These are phyloP conservation scores for Heritiera fomes DNA, from an alignment of 345 rosid species.

Conservation along the genomic window DNA sequence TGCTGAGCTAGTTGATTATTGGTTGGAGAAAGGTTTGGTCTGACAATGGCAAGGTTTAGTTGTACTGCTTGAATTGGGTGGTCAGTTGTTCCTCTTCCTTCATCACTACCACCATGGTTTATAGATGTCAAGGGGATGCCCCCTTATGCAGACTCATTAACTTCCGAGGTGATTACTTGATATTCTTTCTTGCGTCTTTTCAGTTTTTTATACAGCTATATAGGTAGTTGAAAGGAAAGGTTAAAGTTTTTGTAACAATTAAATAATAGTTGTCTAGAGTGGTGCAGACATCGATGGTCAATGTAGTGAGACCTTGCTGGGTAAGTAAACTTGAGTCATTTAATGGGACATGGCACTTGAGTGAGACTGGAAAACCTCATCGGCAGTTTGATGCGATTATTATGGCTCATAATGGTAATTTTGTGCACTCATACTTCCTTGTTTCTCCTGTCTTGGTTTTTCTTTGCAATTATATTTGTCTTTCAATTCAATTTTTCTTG, in stretches of 20 bases:
- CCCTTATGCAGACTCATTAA: constrained; percentile 73
- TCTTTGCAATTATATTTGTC: neutral
- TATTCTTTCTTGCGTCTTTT: neutral
- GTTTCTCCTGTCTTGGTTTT: constrained; percentile 4
- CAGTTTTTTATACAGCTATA: neutral
- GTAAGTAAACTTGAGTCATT: constrained; percentile 79
- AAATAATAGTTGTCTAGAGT: constrained; percentile 12
- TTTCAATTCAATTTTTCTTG: constrained; percentile 4
- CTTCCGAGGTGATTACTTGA: constrained; percentile 50
- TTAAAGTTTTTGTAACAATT: neutral
- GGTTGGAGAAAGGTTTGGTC: constrained; percentile 77
- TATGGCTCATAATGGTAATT: constrained; percentile 90
- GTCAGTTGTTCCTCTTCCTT: no score
- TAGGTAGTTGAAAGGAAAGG: neutral
- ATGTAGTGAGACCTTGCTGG: constrained; percentile 90
- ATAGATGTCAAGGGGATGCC: constrained; percentile 82
- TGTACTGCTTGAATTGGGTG: constrained; percentile 60
- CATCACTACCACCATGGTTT: constrained; percentile 47
- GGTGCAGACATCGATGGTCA: constrained; percentile 60
- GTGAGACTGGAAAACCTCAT: constrained; percentile 74
- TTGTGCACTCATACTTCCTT: neutral
- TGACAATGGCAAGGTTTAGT: constrained; percentile 65
- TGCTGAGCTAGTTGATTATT: constrained; percentile 58
- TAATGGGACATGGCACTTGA: constrained; percentile 91
- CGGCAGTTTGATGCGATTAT: constrained; percentile 80